phyloP scores from a whole-genome alignment of 2,329 filamentous ascomycete species.

The Kalmusia sp. region DNA sequence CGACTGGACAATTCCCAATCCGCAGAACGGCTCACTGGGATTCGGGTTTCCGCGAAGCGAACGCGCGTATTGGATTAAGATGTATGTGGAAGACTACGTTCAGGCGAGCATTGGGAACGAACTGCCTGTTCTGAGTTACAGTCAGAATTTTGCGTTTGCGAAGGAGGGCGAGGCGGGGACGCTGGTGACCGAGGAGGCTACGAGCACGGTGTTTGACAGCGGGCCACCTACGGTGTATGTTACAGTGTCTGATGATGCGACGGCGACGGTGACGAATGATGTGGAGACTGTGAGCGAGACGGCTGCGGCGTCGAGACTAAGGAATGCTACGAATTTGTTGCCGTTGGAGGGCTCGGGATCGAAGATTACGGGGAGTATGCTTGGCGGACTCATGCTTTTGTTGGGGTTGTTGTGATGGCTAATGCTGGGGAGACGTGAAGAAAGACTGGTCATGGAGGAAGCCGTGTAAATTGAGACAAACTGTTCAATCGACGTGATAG shows the following conservation, averaged over 20 bases:
- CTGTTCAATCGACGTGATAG: no score
- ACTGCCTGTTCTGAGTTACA: slow-evolving; percentile 24
- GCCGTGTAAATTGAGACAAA: no score
- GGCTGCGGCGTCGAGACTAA: not conserved
- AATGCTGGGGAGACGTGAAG: no score
- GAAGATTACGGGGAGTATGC: not conserved
- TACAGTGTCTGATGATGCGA: not conserved
- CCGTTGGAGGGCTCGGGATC: not conserved
- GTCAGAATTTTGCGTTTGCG: slow-evolving; percentile 23
- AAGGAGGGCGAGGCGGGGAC: slow-evolving; percentile 11
- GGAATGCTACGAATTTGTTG: not conserved
- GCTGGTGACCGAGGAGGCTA: slow-evolving; percentile 1
- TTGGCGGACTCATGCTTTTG: not conserved
- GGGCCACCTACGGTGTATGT: not conserved
- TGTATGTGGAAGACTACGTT: slow-evolving; percentile 25
- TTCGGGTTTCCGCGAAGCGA: slow-evolving; percentile 18
- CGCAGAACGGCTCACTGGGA: slow-evolving; percentile 12
- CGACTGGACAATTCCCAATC: slow-evolving; percentile 10
- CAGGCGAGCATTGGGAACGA: slow-evolving; percentile 15
- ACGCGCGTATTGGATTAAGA: slow-evolving; percentile 22
- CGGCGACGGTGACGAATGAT: not conserved
- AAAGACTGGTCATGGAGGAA: no score
- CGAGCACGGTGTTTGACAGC: not conserved
- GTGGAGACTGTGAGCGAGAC: not conserved
- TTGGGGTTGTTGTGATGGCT: not conserved